Conservation (phyloP, 805 yeast species). For the Zygosaccharomyces bailii region DNA sequence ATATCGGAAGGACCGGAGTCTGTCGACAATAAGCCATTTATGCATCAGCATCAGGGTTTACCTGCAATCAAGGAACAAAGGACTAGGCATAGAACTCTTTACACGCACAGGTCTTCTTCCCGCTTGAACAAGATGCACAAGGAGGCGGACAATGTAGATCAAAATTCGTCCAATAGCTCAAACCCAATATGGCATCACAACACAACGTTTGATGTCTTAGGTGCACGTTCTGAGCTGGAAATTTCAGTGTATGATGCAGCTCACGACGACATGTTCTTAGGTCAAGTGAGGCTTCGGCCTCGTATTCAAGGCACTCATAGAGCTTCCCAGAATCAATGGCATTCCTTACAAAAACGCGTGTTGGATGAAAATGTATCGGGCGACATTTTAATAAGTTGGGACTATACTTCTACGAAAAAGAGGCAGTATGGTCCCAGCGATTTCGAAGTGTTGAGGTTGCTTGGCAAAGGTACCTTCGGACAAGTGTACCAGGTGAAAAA, state of each 20-base stretch:
- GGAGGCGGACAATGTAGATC: conserved; percentile 25
- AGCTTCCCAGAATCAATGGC: conserved; percentile 65
- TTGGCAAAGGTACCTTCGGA: conserved; percentile 97
- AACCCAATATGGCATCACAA: conserved; percentile 91
- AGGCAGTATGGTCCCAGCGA: conserved; percentile 90
- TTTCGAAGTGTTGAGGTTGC: conserved; percentile 82
- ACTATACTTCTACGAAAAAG: conserved; percentile 64
- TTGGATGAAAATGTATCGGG: conserved; percentile 77
- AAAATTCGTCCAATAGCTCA: conserved; percentile 15
- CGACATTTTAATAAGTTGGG: conserved; percentile 69
- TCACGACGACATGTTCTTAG: conserved; percentile 77
- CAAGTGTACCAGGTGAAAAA: conserved; percentile 95
- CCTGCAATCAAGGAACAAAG: conserved; percentile 29
- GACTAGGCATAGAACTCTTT: conserved; percentile 38
- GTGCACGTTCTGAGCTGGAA: conserved; percentile 77
- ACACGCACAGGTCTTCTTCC: conserved; percentile 45
- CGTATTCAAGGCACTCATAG: conserved; percentile 37
- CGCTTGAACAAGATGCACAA: conserved; percentile 36
- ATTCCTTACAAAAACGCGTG: conserved; percentile 65
- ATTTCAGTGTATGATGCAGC: conserved; percentile 88
- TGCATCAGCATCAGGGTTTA: conserved; percentile 14
- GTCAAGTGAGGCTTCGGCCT: conserved; percentile 76
- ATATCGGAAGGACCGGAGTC: conserved; percentile 75
- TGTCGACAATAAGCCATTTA: conserved; percentile 33
- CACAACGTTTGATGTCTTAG: conserved; percentile 88